A percentile compares a stretch with the other conserved stretches of the same genome.
These are phyloP conservation scores for Leccinum fallax DNA, from an alignment of 1,284 basidiomycete species.

Conservation along the genomic window DNA sequence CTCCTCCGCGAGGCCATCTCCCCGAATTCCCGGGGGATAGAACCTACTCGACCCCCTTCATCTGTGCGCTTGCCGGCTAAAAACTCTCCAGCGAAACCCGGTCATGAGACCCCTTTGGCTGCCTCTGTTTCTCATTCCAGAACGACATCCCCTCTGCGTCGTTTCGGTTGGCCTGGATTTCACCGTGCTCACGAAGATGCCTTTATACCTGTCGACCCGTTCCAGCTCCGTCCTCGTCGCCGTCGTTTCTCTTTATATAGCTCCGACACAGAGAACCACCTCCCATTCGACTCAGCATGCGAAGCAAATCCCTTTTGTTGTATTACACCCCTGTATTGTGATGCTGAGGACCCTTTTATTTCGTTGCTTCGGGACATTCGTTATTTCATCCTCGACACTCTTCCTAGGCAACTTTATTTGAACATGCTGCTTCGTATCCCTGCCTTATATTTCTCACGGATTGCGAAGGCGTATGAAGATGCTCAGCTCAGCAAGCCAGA, in stretches of 20 bases:
- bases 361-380: conserved; percentile 24
- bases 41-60: conserved; percentile 19
- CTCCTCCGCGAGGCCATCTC: conserved; percentile 23
- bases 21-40: conserved; percentile 12
- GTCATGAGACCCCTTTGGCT: conserved; percentile 20
- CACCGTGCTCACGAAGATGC: conserved; percentile 48
- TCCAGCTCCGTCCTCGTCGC: conserved; percentile 36
- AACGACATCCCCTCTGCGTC: conserved; percentile 46
- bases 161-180: conserved; percentile 40
- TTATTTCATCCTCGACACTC: conserved; percentile 43
- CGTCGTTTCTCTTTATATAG: conserved; percentile 27
- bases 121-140: conserved; percentile 43
- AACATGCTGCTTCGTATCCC: conserved; percentile 68
- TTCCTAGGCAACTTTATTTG: conserved; percentile 65
- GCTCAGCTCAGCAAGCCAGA: conserved; percentile 75
- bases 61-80: conserved; percentile 6
- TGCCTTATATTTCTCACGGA: conserved; percentile 72
- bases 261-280: conserved; percentile 18
- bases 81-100: conserved; percentile 12
- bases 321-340: conserved; percentile 19
- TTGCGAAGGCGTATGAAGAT: conserved; percentile 70
- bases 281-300: conserved; percentile 24
- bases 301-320: conserved; percentile 28
- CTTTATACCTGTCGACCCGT: conserved; percentile 53
- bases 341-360: conserved; percentile 13